Conservation (phyloP, 495 filamentous ascomycete genomes). For the Xylaria scruposa region DNA sequence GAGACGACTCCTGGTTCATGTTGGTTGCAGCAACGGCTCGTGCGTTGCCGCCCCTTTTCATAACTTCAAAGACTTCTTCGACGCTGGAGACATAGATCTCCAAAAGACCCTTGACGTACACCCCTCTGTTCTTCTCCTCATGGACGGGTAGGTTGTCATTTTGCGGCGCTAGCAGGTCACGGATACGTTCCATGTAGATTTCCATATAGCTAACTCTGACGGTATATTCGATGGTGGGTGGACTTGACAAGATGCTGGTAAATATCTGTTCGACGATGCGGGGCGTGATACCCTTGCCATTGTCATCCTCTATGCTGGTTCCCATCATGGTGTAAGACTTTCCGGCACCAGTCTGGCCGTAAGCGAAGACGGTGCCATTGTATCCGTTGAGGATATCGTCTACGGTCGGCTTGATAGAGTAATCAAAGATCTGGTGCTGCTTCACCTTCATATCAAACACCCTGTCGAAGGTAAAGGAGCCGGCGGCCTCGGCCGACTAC, state of each 20-base stretch:
- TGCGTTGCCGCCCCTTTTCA: slow-evolving; percentile 88
- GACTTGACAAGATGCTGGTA: slow-evolving; percentile 86
- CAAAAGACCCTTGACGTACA: slow-evolving; percentile 94
- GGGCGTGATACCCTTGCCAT: slow-evolving; percentile 90
- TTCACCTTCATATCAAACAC: slow-evolving; percentile 91
- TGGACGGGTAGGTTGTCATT: slow-evolving; percentile 97
- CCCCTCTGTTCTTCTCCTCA: slow-evolving; percentile 94
- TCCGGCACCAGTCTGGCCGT: slow-evolving; percentile 97
- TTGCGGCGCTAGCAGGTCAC: slow-evolving; percentile 86
- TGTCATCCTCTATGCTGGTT: slow-evolving; percentile 89
- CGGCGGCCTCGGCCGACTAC: slow-evolving; percentile 82
- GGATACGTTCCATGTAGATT: slow-evolving; percentile 99
- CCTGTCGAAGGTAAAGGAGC: slow-evolving; percentile 94
- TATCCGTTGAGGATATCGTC: slow-evolving; percentile 98
- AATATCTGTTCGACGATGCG: slow-evolving; percentile 99
- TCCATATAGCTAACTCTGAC: slow-evolving; percentile 99
- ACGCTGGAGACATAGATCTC: slow-evolving; percentile 97
- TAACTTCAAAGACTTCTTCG: slow-evolving; percentile 94
- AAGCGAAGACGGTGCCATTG: slow-evolving; percentile 98
- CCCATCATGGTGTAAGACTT: slow-evolving; percentile 99
- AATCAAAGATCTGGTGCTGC: slow-evolving; percentile 93
- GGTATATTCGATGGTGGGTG: slow-evolving; percentile 95
- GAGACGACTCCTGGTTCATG: slow-evolving; percentile 99
- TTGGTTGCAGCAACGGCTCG: slow-evolving; percentile 97
- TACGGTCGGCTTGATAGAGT: slow-evolving; percentile 93